phyloP scores from a whole-genome alignment of 306 rosid genomes.

The Inga leiocalycina region DNA sequence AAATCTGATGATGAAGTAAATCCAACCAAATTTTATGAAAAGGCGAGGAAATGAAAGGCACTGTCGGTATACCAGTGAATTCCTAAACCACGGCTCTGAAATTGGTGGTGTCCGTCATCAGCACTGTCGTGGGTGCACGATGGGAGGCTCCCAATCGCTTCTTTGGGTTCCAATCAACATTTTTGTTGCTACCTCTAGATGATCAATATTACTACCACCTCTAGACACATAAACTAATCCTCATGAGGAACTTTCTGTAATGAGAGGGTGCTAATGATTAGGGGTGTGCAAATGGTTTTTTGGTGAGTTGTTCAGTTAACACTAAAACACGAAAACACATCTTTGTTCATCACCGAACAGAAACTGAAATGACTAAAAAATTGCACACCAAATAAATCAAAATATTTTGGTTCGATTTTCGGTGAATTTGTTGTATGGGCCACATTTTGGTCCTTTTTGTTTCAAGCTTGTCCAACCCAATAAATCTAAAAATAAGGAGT shows the following conservation, averaged over 20 bases:
- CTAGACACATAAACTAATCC: background rate
- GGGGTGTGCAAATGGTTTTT: too few species aligned
- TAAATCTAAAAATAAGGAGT: too few species aligned
- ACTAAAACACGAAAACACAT: too few species aligned
- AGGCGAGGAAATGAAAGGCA: conserved; percentile 71
- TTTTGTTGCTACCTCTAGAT: background rate
- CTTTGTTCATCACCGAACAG: too few species aligned
- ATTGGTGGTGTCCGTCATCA: conserved; percentile 85
- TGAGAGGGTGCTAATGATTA: background rate
- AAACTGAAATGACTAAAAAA: too few species aligned
- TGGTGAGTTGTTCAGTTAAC: too few species aligned
- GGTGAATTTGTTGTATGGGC: too few species aligned
- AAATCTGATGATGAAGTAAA: conserved; percentile 58
- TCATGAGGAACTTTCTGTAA: conserved; percentile 32
- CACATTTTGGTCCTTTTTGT: too few species aligned
- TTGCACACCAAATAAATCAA: too few species aligned
- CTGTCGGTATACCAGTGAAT: conserved; percentile 88
- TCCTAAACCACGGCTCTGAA: conserved; percentile 99
- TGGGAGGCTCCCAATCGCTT: conserved; percentile 28
- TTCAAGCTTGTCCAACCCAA: too few species aligned
- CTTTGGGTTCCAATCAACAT: conserved; percentile 68
- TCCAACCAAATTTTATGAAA: conserved; percentile 73
- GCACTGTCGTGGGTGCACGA: conserved; percentile 91
- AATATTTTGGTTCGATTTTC: too few species aligned
- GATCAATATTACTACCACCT: background rate